Percentiles rank a stretch among this genome's conserved stretches.
Conservation (phyloP, 805 yeast genomes). For the Dipodascopsis tothii region DNA sequence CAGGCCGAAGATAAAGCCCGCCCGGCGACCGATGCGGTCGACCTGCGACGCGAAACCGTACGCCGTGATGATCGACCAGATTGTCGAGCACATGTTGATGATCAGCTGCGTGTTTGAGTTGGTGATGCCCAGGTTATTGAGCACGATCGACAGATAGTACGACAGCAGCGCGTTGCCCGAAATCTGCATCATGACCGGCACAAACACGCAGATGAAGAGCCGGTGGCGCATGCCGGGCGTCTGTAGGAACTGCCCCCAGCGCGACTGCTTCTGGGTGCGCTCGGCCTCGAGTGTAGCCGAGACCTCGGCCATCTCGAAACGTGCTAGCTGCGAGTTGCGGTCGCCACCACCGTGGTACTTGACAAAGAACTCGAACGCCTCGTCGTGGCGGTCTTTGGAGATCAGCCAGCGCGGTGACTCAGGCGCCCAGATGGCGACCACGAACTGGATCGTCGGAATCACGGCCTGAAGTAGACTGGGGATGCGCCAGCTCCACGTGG, state of each 20-base stretch:
- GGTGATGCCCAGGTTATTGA: constrained; percentile 40
- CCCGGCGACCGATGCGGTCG: not conserved
- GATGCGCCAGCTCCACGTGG: constrained; percentile 45
- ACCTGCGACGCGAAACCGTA: not conserved
- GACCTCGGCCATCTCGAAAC: constrained; percentile 38
- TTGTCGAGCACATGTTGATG: not conserved
- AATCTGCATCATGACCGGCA: constrained; percentile 38
- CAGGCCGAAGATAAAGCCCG: not conserved
- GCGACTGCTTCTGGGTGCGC: constrained; percentile 34
- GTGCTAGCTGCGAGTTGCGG: constrained; percentile 30
- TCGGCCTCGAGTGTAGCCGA: constrained; percentile 38
- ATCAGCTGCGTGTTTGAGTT: constrained; percentile 23
- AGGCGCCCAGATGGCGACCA: constrained; percentile 43
- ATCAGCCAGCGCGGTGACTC: constrained; percentile 44
- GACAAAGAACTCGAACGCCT: too few species aligned
- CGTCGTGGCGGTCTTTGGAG: constrained; percentile 36
- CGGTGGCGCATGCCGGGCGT: constrained; percentile 39
- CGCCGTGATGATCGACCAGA: not conserved
- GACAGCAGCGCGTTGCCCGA: constrained; percentile 49
- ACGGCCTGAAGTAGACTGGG: constrained; percentile 48
- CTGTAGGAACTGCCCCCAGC: constrained; percentile 37
- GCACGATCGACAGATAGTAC: constrained; percentile 44
- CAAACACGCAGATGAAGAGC: constrained; percentile 32
- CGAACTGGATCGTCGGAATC: constrained; percentile 40
- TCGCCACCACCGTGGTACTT: constrained; percentile 39